phyloP scores from a whole-genome alignment of 768 basidiomycete genomes.

The Phanerochaete carnosa region DNA sequence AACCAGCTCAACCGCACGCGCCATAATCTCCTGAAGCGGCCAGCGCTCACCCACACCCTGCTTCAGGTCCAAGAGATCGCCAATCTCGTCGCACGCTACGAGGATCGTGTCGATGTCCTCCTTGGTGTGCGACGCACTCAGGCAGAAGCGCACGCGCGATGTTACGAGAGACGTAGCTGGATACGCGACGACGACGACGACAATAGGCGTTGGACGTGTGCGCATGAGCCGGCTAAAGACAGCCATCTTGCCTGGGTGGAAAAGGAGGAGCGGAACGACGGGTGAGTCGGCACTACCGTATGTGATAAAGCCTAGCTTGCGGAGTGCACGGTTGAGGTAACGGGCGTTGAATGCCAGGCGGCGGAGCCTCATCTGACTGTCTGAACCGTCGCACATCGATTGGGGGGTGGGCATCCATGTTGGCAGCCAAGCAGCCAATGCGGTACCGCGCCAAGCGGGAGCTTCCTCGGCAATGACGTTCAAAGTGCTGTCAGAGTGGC shows the following conservation, averaged over 20 bases:
- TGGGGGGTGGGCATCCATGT: slow-evolving; percentile 76
- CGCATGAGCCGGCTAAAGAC: slow-evolving; percentile 90
- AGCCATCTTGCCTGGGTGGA: slow-evolving; percentile 92
- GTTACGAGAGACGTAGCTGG: slow-evolving; percentile 89
- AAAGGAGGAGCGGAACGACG: slow-evolving; percentile 89
- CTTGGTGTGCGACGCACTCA: slow-evolving; percentile 95
- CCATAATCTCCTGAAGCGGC: slow-evolving; percentile 71
- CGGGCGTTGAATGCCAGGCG: slow-evolving; percentile 94
- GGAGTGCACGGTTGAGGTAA: slow-evolving; percentile 82
- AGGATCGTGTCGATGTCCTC: slow-evolving; percentile 89
- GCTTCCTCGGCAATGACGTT: slow-evolving; percentile 35
- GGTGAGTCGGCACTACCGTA: slow-evolving; percentile 91
- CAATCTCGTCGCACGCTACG: slow-evolving; percentile 87
- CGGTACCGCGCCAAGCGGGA: slow-evolving; percentile 64
- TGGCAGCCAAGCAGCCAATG: slow-evolving; percentile 61
- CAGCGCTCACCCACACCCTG: slow-evolving; percentile 72
- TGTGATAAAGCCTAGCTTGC: slow-evolving; percentile 94
- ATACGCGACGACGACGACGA: slow-evolving; percentile 88
- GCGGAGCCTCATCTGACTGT: slow-evolving; percentile 78
- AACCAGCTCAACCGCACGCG: slow-evolving; percentile 74
- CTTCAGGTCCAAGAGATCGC: slow-evolving; percentile 87
- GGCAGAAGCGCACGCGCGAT: slow-evolving; percentile 87
- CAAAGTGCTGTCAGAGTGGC: slow-evolving; percentile 24
- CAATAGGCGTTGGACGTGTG: slow-evolving; percentile 68
- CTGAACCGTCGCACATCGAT: slow-evolving; percentile 72